Evolutionary conservation across 169 alveolate genomes (phyloP).

Genomic region (Ichthyophthirius multifiliis): DNA sequence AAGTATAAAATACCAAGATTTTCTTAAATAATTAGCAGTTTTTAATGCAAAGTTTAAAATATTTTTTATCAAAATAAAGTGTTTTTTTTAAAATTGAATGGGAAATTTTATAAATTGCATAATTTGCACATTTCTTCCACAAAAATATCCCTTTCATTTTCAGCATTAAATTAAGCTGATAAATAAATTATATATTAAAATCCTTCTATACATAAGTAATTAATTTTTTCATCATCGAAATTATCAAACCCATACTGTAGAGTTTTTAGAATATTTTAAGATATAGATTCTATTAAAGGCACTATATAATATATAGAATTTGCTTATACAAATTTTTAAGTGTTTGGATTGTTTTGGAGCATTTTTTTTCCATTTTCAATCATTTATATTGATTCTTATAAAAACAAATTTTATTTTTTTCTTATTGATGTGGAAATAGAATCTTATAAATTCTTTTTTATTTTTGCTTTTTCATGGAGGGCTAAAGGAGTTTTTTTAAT

Average conservation of each 20-base stretch:
- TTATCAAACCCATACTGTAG: constrained; percentile 7
- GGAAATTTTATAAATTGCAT: background rate
- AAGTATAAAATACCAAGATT: constrained; percentile 15
- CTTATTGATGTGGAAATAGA: constrained; percentile 18
- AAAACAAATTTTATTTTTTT: constrained; percentile 27
- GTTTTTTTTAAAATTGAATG: background rate
- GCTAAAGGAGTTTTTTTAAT: constrained; percentile 78
- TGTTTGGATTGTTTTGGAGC: constrained; percentile 2
- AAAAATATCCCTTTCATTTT: background rate
- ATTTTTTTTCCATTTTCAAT: constrained; percentile 19
- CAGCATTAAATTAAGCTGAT: constrained; percentile 3
- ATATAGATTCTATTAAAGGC: constrained; percentile 31
- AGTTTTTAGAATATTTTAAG: background rate
- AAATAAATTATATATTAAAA: constrained; percentile 6
- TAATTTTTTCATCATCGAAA: background rate
- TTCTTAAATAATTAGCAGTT: constrained; percentile 17
- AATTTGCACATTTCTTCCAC: background rate
- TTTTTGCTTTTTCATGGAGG: constrained; percentile 80
- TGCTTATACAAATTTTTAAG: background rate
- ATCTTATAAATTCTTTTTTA: constrained; percentile 55
- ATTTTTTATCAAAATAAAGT: background rate
- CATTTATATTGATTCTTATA: constrained; percentile 15
- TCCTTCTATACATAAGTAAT: background rate
- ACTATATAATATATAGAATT: constrained; percentile 25
- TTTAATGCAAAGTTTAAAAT: constrained; percentile 1